Percentiles rank a stretch among this genome's conserved stretches.
These are phyloP conservation scores for Saccharomyces hybrid DNA, from an alignment of 1,139 yeast genomes.

Conservation along the genomic window DNA sequence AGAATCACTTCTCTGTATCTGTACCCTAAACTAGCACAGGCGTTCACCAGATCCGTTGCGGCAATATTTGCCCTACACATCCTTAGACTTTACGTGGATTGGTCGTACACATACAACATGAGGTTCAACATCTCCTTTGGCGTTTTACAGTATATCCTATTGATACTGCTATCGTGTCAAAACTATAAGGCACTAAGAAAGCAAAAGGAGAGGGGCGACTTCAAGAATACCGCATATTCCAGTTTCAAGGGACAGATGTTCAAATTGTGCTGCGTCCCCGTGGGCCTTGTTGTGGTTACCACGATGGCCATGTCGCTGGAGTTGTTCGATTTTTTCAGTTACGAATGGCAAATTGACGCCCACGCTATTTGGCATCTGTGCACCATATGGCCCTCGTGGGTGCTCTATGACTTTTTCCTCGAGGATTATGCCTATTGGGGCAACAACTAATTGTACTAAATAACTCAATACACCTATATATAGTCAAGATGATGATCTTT, in stretches of 20 bases:
- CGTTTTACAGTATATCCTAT: conserved; percentile 51
- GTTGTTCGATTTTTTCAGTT: conserved; percentile 80
- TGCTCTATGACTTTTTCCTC: conserved; percentile 33
- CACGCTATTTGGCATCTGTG: conserved; percentile 90
- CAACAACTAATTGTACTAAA: conserved; percentile 1
- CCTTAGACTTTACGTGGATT: conserved; percentile 55
- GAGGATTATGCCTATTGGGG: conserved; percentile 23
- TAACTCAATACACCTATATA: neutral
- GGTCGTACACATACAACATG: conserved; percentile 95
- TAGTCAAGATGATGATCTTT: neutral
- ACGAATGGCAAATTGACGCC: conserved; percentile 67
- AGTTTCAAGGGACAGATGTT: conserved; percentile 26
- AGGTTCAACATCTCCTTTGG: conserved; percentile 79
- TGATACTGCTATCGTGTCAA: conserved; percentile 29
- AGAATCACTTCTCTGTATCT: conserved; percentile 38
- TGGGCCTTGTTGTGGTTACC: conserved; percentile 42
- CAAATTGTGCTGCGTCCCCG: conserved; percentile 41
- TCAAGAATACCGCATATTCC: conserved; percentile 5
- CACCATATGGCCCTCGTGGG: conserved; percentile 54
- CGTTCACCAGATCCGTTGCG: conserved; percentile 39
- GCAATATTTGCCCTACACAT: conserved; percentile 55
- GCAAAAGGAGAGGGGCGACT: conserved; percentile 10
- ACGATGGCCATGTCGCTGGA: conserved; percentile 77
- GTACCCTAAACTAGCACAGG: conserved; percentile 26
- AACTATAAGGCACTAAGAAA: conserved; percentile 25